A percentile compares a stretch with the other conserved stretches of the same genome.
phyloP scores from a whole-genome alignment of 306 rosid genomes.

The Lathyrus tuberosus region DNA sequence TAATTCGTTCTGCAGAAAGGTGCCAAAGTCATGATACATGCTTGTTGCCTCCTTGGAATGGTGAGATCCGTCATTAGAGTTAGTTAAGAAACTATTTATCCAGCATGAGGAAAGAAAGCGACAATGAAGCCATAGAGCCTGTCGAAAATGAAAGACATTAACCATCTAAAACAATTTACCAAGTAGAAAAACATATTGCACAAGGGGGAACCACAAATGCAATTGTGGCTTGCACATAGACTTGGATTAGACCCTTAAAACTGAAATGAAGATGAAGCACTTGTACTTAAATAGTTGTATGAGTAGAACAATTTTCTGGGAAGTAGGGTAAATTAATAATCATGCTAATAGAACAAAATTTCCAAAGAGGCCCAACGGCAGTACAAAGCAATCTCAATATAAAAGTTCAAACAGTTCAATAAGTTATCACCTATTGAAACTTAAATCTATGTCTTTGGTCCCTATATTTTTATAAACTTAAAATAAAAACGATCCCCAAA shows the following conservation, averaged over 20 bases:
- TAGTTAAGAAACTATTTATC: constrained; percentile 51
- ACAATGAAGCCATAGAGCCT: constrained; percentile 95
- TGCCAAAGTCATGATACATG: constrained; percentile 37
- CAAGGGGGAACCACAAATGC: constrained; percentile 24
- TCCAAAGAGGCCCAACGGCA: not conserved
- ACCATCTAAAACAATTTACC: not conserved
- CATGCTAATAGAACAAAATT: not conserved
- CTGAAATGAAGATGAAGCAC: constrained; percentile 14
- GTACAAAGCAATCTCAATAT: not conserved
- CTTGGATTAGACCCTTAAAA: constrained; percentile 9
- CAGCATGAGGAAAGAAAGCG: constrained; percentile 72
- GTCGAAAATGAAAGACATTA: constrained; percentile 35
- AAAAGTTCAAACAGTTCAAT: not conserved
- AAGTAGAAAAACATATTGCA: constrained; percentile 15
- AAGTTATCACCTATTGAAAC: not conserved
- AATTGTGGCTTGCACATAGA: constrained; percentile 2
- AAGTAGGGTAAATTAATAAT: not conserved
- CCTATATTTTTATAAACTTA: not conserved
- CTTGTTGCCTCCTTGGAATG: constrained; percentile 39
- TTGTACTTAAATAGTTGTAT: not conserved
- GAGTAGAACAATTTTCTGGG: not conserved
- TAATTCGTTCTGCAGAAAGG: constrained; percentile 60
- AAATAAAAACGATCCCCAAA: not conserved
- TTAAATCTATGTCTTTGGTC: not conserved
- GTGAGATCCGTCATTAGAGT: constrained; percentile 36